These are phyloP conservation scores for Colletotrichum sp. DNA, from an alignment of 2,329 filamentous ascomycete species.

Conservation along the genomic window DNA sequence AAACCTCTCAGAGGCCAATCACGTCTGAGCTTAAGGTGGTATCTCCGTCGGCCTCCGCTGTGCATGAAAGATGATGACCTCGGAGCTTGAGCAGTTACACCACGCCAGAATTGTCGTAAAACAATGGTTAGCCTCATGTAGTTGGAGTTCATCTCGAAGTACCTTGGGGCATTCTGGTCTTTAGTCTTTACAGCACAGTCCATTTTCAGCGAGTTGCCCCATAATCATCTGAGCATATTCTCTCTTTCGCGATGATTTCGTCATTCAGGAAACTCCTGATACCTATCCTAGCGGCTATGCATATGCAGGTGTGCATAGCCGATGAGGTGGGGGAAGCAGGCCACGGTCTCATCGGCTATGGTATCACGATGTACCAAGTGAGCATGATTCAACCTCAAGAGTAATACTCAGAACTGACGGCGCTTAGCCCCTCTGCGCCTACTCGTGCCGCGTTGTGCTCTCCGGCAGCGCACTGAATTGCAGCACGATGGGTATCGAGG, in stretches of 20 bases:
- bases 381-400: neutral
- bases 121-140: neutral
- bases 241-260: neutral
- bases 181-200: neutral
- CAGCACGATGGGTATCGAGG: neutral
- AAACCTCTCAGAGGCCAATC: neutral
- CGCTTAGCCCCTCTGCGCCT: slow-evolving; percentile 29
- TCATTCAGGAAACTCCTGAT: neutral
- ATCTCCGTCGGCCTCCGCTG: neutral
- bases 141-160: accelerated
- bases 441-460: slow-evolving; percentile 36
- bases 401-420: neutral
- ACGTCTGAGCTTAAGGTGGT: neutral
- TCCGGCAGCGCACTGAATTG: slow-evolving; percentile 30
- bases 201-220: neutral
- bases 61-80: neutral
- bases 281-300: neutral
- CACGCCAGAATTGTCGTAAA: neutral
- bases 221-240: neutral
- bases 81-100: neutral
- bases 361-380: slow-evolving; percentile 39
- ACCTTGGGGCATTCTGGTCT: neutral
- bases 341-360: slow-evolving; percentile 36
- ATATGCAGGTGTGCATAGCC: neutral
- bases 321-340: slow-evolving; percentile 5